A percentile compares a stretch with the other conserved stretches of the same genome.
These are phyloP conservation scores for Malassezia pachydermatis DNA, from an alignment of 1,284 basidiomycete species.

Conservation along the genomic window DNA sequence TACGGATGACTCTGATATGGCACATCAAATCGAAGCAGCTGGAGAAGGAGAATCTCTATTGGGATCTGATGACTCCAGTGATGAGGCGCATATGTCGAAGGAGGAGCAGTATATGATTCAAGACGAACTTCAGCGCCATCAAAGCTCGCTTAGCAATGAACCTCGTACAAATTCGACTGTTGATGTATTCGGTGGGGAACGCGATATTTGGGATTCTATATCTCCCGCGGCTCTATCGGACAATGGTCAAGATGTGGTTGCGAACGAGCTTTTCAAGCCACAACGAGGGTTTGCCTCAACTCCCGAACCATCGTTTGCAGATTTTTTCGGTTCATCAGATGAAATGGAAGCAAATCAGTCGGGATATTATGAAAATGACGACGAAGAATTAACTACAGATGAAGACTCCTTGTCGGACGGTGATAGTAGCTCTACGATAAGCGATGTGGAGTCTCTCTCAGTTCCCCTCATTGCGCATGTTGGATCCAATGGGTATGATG, in stretches of 20 bases:
- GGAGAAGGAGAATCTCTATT: constrained; percentile 43
- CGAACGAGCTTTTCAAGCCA: constrained; percentile 40
- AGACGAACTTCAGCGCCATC: constrained; percentile 28
- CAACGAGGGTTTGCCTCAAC: constrained; percentile 42
- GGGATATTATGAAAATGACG: constrained; percentile 13
- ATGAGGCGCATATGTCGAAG: constrained; percentile 32
- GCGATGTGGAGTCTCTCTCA: constrained; percentile 26
- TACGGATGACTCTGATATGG: constrained; percentile 32
- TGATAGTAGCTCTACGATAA: constrained; percentile 35
- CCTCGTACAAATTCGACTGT: constrained; percentile 13
- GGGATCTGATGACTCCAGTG: constrained; percentile 39
- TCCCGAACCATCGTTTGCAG: constrained; percentile 45
- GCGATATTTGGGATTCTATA: constrained; percentile 14
- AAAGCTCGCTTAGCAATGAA: too few species aligned
- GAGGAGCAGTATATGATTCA: constrained; percentile 43
- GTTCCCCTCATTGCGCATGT: constrained; percentile 40
- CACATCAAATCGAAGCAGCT: constrained; percentile 38
- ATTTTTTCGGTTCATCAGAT: constrained; percentile 41
- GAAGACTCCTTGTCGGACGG: constrained; percentile 28
- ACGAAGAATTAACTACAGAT: constrained; percentile 22
- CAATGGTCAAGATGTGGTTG: constrained; percentile 1
- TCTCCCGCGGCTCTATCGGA: background rate
- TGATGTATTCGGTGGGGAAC: constrained; percentile 21
- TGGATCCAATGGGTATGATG: constrained; percentile 12
- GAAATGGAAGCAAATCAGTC: constrained; percentile 23